phyloP scores from a whole-genome alignment of 495 filamentous ascomycete species.

The Schizothecium vesticola region DNA sequence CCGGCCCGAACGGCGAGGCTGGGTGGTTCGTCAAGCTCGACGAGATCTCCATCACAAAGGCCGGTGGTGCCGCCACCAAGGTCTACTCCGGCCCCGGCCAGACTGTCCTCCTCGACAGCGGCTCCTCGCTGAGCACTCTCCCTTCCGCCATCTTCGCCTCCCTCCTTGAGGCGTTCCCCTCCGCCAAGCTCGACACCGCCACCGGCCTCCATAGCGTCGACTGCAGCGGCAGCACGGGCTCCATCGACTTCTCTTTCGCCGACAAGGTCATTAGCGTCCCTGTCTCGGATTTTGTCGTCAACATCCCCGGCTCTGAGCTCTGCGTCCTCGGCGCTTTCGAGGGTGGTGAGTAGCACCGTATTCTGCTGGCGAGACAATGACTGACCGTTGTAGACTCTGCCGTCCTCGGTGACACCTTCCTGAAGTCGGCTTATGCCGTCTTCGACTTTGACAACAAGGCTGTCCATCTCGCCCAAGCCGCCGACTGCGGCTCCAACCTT shows the following conservation, averaged over 20 bases:
- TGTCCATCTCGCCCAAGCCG: conserved; percentile 20
- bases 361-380: no score
- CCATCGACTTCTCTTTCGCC: not conserved
- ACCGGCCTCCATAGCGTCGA: not conserved
- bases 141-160: not conserved
- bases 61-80: not conserved
- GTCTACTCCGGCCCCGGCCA: not conserved
- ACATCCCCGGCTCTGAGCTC: not conserved
- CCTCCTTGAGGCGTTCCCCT: not conserved
- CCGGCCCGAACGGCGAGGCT: not conserved
- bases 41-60: not conserved
- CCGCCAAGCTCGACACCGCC: not conserved
- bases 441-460: conserved; percentile 21
- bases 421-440: conserved; percentile 4
- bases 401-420: not conserved
- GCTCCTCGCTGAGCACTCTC: not conserved
- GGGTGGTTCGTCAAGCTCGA: not conserved
- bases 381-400: not conserved
- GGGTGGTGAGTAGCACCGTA: not conserved
- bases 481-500: conserved; percentile 28
- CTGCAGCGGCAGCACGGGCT: not conserved
- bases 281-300: not conserved
- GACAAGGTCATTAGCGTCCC: conserved; percentile 1
- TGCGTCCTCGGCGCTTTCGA: not conserved
- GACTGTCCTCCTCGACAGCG: not conserved